Conservation (phyloP, 805 yeast species). For the Cephaloascus albidus region DNA sequence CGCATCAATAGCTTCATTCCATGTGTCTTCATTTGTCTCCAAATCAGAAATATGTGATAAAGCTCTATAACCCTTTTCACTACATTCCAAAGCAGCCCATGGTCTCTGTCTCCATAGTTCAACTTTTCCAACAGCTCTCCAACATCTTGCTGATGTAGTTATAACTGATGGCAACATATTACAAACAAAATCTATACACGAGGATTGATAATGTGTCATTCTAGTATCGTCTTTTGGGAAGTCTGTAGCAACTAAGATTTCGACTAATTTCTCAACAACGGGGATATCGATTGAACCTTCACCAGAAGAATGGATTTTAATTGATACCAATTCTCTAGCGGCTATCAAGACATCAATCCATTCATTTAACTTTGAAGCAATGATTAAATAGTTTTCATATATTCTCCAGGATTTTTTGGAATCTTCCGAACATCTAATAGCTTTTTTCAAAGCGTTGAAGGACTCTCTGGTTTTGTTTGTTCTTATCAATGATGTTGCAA, state of each 20-base stretch:
- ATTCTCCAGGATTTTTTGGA: slow-evolving; percentile 75
- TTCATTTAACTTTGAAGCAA: slow-evolving; percentile 72
- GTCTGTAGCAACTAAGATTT: slow-evolving; percentile 44
- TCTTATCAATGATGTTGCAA: slow-evolving; percentile 70
- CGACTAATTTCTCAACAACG: slow-evolving; percentile 64
- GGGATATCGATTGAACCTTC: slow-evolving; percentile 68
- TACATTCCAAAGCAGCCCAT: slow-evolving; percentile 79
- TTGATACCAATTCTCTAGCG: slow-evolving; percentile 48
- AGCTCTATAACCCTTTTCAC: slow-evolving; percentile 81
- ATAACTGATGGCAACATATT: slow-evolving; percentile 58
- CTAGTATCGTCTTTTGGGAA: slow-evolving; percentile 29
- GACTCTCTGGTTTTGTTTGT: slow-evolving; percentile 67
- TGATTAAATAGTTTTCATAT: slow-evolving; percentile 79
- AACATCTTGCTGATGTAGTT: slow-evolving; percentile 57
- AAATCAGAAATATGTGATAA: slow-evolving; percentile 55
- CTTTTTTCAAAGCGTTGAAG: slow-evolving; percentile 73
- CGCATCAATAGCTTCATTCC: slow-evolving; percentile 75
- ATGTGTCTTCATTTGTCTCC: slow-evolving; percentile 46
- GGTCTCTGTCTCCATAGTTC: slow-evolving; percentile 82
- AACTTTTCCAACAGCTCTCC: slow-evolving; percentile 80
- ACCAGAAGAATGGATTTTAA: slow-evolving; percentile 45
- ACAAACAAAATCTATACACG: slow-evolving; percentile 67
- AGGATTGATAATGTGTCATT: slow-evolving; percentile 52
- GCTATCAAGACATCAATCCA: slow-evolving; percentile 87
- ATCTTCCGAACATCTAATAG: slow-evolving; percentile 59